These are phyloP conservation scores for Reutealis trisperma DNA, from an alignment of 345 rosid genomes.

Conservation along the genomic window DNA sequence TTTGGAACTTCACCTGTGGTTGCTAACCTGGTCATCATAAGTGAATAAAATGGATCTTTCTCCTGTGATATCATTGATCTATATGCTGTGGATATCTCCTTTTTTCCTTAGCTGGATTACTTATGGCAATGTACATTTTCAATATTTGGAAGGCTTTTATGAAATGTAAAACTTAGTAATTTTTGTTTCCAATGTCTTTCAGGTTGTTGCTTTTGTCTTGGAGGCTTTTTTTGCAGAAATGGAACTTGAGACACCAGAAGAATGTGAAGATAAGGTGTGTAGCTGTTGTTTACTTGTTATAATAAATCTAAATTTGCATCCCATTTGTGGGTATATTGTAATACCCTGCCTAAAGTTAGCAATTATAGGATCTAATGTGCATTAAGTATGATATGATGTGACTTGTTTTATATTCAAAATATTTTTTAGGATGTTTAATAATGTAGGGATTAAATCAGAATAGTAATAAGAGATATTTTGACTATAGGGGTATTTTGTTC, in stretches of 20 bases:
- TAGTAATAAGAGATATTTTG: too few species aligned
- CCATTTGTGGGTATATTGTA: too few species aligned
- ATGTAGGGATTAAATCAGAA: too few species aligned
- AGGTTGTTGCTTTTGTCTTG: constrained; percentile 97
- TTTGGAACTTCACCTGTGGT: background rate
- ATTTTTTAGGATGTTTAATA: too few species aligned
- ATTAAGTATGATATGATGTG: too few species aligned
- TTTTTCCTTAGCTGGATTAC: background rate
- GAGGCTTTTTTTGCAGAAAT: constrained; percentile 96
- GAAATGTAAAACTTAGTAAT: constrained; percentile 1
- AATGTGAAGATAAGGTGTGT: constrained; percentile 61
- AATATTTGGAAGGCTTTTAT: background rate
- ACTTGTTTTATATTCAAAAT: too few species aligned
- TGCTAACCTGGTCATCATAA: background rate
- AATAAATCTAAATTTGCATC: background rate
- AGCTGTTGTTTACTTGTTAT: background rate
- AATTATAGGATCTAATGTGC: too few species aligned
- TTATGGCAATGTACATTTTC: constrained; percentile 1
- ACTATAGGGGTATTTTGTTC: too few species aligned
- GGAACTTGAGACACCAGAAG: constrained; percentile 75
- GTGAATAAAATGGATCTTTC: background rate
- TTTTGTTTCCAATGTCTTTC: constrained; percentile 28
- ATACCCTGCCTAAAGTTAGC: too few species aligned
- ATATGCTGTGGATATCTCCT: background rate
- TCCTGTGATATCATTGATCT: background rate